Conservation (phyloP, 73 alveolate genomes). For the Paramecium caudatum region DNA sequence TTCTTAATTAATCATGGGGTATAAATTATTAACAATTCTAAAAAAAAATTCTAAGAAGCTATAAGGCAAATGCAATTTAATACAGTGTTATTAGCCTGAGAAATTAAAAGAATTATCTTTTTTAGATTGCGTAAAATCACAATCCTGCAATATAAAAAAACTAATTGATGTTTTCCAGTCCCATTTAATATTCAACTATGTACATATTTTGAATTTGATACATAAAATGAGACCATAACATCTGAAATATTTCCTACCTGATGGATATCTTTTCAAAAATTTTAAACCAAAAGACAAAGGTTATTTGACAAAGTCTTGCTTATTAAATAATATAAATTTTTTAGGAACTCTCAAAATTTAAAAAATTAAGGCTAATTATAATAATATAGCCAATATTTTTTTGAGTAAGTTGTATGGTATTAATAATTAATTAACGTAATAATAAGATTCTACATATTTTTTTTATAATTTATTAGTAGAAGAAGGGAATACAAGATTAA, state of each 20-base stretch:
- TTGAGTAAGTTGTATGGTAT: neutral
- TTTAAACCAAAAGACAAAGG: conserved; percentile 16
- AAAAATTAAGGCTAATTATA: neutral
- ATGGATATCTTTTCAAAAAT: neutral
- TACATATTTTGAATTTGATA: conserved; percentile 1
- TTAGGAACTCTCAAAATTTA: neutral
- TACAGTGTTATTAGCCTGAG: conserved; percentile 42
- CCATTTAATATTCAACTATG: conserved; percentile 53
- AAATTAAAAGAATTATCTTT: conserved; percentile 6
- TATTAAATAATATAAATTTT: conserved; percentile 1
- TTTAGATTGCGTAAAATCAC: conserved; percentile 4
- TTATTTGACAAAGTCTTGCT: neutral
- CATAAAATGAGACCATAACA: neutral
- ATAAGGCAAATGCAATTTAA: conserved; percentile 7
- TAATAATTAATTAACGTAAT: neutral
- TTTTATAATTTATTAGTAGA: neutral
- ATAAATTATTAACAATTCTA: too few relatives aligned
- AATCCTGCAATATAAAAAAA: neutral
- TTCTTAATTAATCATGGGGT: too few relatives aligned
- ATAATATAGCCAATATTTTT: neutral
- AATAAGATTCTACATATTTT: conserved; percentile 13
- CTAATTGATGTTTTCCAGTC: neutral
- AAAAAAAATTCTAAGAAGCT: neutral
- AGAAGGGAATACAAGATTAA: conserved; percentile 17
- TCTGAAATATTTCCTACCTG: neutral